Base-by-base conservation (phyloP, 768 basidiomycete genomes). In the Tulasnella sp. region DNA sequence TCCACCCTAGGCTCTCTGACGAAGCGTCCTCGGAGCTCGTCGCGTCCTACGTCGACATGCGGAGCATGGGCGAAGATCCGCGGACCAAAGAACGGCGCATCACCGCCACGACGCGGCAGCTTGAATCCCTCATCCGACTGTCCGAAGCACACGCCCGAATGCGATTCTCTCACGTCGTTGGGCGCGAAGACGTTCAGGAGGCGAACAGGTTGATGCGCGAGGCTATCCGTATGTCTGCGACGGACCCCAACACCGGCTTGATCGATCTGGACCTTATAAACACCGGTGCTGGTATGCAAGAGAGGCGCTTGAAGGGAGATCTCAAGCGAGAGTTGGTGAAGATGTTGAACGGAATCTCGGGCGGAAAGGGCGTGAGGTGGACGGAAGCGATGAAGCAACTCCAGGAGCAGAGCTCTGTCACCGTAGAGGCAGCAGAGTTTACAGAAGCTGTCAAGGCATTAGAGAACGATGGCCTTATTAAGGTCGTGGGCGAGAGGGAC, bases 111-210 rank as follows among this genome's bases (percentile, higher is more conserved):
- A 98, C 96, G 0, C 82, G 96, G 50, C 94, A 99, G 70, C 81
- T 99, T 15, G 96, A 99, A 72, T 87, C 85, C 65, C 89, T 99
- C 82, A 96, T 99, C 66, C 86, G 93, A 4, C 81, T 99, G 25
- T 85, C 87, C 0, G 96, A 99, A 72, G 96, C 87, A 0, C 96
- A 99, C 68, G 93, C 96, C 3, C 80, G 93, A 30, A 97, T 98
- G 96, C 81, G 92, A 0, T 86, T 96, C 70, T 86, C 85, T 19
- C 76, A 82, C n/a, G 78, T 79, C 53, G 94, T 99, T 41, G 89
- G 93, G 67, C 72, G 88, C 46, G 72, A 75, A 55, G 96, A 98
- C 67, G 96, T 98, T 29, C 76, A 78, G 62, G 96, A 98, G 70
- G 92, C 94, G 0, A 83, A 79, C 66, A 78, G 96, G n/a, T 79